Base-by-base conservation (phyloP, 345 rosid species). In the Citrus sinensis region DNA sequence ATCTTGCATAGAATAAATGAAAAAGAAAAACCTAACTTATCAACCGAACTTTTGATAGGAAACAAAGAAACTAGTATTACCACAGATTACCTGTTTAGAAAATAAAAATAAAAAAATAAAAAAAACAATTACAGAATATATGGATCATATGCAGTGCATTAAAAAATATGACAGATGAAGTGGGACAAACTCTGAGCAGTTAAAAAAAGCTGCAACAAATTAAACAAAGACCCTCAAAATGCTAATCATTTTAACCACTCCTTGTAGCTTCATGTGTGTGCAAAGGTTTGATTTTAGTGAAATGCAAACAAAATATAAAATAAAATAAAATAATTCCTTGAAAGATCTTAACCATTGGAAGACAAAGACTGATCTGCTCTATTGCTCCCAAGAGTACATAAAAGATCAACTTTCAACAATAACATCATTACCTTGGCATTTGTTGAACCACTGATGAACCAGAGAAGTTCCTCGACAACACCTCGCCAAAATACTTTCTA, bases 401-500 rank as follows among this genome's bases (percentile, higher is more conserved):
- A 54, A 69, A 20, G 27, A 29, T 22, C 40, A 68, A 70, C 27
- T 29, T 64, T 42, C 27, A 80, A 70, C 67, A 69, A 65, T 2
- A 20, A 61, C 40, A 59, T 40, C 40, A 73, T 82, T 80, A 97
- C 99, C 96, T 91, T 94, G 78, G 98, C 96, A 85, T 79, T 91
- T 75, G 98, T 93, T 77, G 99, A 97, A 73, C 99, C 99, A 76
- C 98, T 97, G 67, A 94, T 90, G 87, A 93, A 94, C 99, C 99
- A 97, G 17, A 97, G 84, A 82, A 97, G 96, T 83, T 97, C 99
- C 82, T 94, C 99, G 82, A 94, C 93, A 85, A 94, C 98, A 70
- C 97, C 99, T 66, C 97, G 89, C 99, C 99, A 97, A 79, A 94
- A 97, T 54, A 97, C 97, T 90, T 87, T 97, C 98, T 97, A 72